phyloP scores from a whole-genome alignment of 2,329 filamentous ascomycete genomes.

The Decorospora gaudefroyi region DNA sequence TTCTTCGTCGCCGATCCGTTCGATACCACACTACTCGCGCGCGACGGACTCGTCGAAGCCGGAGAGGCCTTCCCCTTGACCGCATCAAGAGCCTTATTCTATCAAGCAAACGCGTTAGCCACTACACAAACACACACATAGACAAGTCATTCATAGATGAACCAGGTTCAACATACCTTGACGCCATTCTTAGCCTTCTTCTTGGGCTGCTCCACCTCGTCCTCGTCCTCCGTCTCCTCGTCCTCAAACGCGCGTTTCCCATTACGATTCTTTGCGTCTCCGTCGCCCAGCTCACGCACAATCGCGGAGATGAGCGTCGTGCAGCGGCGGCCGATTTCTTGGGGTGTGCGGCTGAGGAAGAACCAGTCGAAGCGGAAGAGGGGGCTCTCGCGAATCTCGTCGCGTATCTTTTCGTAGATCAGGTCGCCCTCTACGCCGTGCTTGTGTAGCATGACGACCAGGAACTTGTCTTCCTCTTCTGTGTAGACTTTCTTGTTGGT shows the following conservation, averaged over 20 bases:
- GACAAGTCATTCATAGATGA: accelerated
- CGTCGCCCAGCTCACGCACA: constrained; percentile 86
- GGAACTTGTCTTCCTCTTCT: constrained; percentile 94
- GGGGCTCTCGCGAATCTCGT: constrained; percentile 92
- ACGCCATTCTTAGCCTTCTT: constrained; percentile 91
- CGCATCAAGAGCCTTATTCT: constrained; percentile 94
- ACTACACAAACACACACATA: no score
- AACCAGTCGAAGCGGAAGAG: constrained; percentile 99
- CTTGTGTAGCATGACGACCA: constrained; percentile 90
- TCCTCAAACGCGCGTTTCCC: constrained; percentile 77
- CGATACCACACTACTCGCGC: constrained; percentile 86
- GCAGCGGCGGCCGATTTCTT: constrained; percentile 89
- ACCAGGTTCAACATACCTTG: constrained; percentile 65
- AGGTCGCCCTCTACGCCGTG: constrained; percentile 89
- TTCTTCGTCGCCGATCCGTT: constrained; percentile 63
- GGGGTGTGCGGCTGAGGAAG: constrained; percentile 90
- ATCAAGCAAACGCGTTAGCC: no score
- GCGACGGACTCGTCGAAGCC: constrained; percentile 75
- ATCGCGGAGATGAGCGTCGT: constrained; percentile 93
- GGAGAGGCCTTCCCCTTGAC: constrained; percentile 78
- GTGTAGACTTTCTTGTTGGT: constrained; percentile 99
- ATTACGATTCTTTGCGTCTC: constrained; percentile 63
- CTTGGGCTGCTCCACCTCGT: constrained; percentile 78
- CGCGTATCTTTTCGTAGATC: constrained; percentile 92
- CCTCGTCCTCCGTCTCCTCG: constrained; percentile 80